These are phyloP conservation scores for Tothia fuscella DNA, from an alignment of 2,329 filamentous ascomycete genomes.

Conservation along the genomic window DNA sequence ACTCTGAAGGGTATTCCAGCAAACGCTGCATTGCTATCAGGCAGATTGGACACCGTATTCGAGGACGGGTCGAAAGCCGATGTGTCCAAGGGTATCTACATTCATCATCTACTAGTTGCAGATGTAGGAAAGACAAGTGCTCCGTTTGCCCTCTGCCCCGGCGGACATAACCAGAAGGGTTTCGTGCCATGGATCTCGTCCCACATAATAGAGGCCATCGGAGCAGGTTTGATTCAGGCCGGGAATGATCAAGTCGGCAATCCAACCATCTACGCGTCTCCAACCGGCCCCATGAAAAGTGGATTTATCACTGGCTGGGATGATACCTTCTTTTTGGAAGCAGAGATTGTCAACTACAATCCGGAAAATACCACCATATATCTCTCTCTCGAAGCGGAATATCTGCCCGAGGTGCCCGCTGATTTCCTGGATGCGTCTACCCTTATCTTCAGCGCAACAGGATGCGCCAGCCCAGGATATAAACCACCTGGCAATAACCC, in stretches of 20 bases:
- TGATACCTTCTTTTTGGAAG: constrained; percentile 2
- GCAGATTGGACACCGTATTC: constrained; percentile 2
- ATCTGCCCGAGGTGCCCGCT: background rate
- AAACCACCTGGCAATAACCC: background rate
- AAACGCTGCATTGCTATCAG: constrained; percentile 4
- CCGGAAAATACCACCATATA: constrained; percentile 2
- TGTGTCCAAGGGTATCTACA: background rate
- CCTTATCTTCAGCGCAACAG: constrained; percentile 8
- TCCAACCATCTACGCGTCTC: background rate
- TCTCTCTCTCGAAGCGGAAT: background rate
- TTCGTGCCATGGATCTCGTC: background rate
- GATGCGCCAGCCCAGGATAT: constrained; percentile 2
- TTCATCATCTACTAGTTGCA: constrained; percentile 7
- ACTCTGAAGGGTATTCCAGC: constrained; percentile 5
- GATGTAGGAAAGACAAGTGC: constrained; percentile 3
- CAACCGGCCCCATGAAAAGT: background rate
- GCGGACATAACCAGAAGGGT: constrained; percentile 5
- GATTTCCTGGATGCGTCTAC: constrained; percentile 6
- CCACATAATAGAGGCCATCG: background rate
- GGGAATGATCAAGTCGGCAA: constrained; percentile 5
- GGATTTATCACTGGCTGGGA: constrained; percentile 5
- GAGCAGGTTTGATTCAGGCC: constrained; percentile 6
- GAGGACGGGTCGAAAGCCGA: constrained; percentile 6
- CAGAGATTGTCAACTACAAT: constrained; percentile 8
- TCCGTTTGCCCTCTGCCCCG: constrained; percentile 6